These are phyloP conservation scores for Neurospora crassa DNA, from an alignment of 2,329 filamentous ascomycete species.

Conservation along the genomic window DNA sequence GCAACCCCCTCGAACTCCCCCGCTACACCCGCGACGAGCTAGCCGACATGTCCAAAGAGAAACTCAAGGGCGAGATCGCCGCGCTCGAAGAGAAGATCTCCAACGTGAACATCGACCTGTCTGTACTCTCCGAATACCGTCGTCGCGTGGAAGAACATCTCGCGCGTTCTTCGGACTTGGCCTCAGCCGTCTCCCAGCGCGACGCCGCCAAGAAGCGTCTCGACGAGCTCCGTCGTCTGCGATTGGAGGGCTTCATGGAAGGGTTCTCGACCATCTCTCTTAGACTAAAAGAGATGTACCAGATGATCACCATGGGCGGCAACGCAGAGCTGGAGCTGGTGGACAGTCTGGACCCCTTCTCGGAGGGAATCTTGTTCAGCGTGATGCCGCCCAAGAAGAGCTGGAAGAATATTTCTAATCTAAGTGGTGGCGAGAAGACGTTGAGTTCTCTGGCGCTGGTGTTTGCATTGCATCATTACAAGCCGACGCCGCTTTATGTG, in stretches of 20 bases:
- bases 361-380: conserved; percentile 90
- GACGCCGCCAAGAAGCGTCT: conserved; percentile 86
- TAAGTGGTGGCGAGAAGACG: conserved; percentile 96
- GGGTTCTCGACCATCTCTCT: conserved; percentile 91
- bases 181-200: conserved; percentile 64
- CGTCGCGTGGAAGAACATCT: conserved; percentile 31
- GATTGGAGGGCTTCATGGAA: conserved; percentile 96
- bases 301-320: conserved; percentile 99
- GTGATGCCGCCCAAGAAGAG: conserved; percentile 99
- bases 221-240: conserved; percentile 81
- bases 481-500: conserved; percentile 93
- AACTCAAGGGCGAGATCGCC: conserved; percentile 52
- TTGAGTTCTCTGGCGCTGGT: conserved; percentile 85
- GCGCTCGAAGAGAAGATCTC: conserved; percentile 62
- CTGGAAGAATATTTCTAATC: conserved; percentile 98
- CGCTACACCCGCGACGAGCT: conserved; percentile 67
- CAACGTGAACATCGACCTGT: conserved; percentile 78
- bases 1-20: conserved; percentile 52
- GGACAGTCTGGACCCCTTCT: conserved; percentile 92
- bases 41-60: conserved; percentile 53
- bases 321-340: conserved; percentile 97
- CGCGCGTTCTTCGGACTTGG: conserved; percentile 63
- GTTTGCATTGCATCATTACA: conserved; percentile 97
- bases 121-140: conserved; percentile 47
- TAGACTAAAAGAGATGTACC: conserved; percentile 98